phyloP scores from a whole-genome alignment of 441 rosid genomes.

The Gossypium laxum region DNA sequence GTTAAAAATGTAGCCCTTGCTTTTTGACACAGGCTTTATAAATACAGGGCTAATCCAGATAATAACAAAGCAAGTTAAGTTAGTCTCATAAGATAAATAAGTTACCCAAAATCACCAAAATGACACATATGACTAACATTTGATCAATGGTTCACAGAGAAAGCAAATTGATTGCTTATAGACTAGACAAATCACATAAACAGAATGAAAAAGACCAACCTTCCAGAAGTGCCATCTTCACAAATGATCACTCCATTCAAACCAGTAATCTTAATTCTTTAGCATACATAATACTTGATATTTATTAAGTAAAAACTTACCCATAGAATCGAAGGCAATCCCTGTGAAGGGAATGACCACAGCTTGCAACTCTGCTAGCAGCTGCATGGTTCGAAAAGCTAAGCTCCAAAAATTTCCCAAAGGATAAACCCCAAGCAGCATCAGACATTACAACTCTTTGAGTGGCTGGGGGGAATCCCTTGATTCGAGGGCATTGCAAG shows the following conservation, averaged over 20 bases:
- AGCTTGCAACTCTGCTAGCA: conserved; percentile 76
- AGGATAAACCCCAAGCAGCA: conserved; percentile 78
- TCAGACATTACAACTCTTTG: conserved; percentile 69
- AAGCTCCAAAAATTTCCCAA: conserved; percentile 74
- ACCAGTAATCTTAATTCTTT: background rate
- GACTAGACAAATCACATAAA: background rate
- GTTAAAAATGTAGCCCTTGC: background rate
- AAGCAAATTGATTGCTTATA: background rate
- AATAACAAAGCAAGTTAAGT: background rate
- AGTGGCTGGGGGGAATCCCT: conserved; percentile 70
- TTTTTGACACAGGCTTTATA: background rate
- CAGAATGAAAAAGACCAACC: background rate
- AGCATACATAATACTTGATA: background rate
- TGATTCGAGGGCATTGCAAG: conserved; percentile 55
- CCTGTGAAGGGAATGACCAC: conserved; percentile 79
- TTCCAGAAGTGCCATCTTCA: background rate
- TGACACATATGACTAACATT: background rate
- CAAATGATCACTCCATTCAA: background rate
- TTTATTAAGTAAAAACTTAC: conserved; percentile 28
- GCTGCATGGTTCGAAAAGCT: conserved; percentile 81
- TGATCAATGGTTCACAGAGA: background rate
- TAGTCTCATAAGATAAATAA: background rate
- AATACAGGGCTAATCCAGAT: background rate
- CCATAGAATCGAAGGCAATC: conserved; percentile 82
- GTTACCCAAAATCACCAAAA: background rate